Evolutionary conservation across 2,329 filamentous ascomycete genomes (phyloP), one percentile per base, ranked within the genome.

Genomic region (Aspergillus uvarum): DNA sequence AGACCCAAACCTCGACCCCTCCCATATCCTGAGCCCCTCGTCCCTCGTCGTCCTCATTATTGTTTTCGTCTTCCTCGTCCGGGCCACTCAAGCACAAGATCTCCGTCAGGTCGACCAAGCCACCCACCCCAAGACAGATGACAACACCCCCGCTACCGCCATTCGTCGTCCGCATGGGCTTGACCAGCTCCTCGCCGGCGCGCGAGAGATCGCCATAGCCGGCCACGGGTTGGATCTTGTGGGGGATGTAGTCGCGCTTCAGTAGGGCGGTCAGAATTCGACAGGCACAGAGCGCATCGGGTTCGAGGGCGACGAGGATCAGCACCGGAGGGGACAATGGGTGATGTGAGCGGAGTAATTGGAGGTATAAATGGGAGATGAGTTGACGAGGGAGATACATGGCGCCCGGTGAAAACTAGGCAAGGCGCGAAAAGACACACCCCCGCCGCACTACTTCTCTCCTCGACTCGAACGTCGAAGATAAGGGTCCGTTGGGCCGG

Each of bases 351-450:
- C 86, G 87, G 76, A 96, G 87, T 59, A 99, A 89, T 77, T 96
- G 90, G 61, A 86, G 85, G 82, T 99, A 99, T 70, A 98, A 87
- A 70, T 94, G 93, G 53, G 92, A 91, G 73, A 98, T 90, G 65
- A 96, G 84, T 65, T 86, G 85, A 66, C 95, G 91, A 72, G 94
- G 95, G 65, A 99, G 89, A 88, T 97, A 96, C 95, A 99, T 99
- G 76, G 71, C 69, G 65, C 62, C 59, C 60, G 60, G 66, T n/a
- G 14, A n/a, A 47, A 29, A 26, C 10, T 26, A 42, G 42, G 32
- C 26, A 44, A 44, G 38, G 38, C 38, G 57, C 38, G 38, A 3
- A 19, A 44, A 19, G 16, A 7, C 38, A 12, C 38, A 44, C 14
- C 38, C 38, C 16, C 38, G 14, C 38, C 16, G 32, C 14, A 35